A percentile compares a stretch with the other conserved stretches of the same genome.
Conservation (phyloP, 352 stramenopile species). For the Phytophthora pinifolia region DNA sequence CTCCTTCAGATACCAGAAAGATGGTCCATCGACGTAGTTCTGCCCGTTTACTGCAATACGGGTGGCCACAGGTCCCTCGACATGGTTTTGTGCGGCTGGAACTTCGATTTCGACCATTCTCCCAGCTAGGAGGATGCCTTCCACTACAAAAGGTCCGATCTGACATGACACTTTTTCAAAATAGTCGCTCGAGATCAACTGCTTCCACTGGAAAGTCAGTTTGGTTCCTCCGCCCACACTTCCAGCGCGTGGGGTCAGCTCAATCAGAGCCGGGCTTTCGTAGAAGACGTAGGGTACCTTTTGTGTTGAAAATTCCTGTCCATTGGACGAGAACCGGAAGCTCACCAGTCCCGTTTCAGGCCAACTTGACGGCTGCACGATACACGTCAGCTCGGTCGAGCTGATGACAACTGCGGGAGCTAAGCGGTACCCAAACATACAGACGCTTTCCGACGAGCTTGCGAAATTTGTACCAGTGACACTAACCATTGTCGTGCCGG, state of each 20-base stretch:
- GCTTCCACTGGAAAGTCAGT: conserved; percentile 27
- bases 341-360: not conserved
- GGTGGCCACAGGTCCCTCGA: conserved; percentile 12
- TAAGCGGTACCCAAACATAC: conserved; percentile 26
- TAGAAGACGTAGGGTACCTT: conserved; percentile 38
- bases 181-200: conserved; percentile 2
- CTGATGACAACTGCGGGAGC: conserved; percentile 37
- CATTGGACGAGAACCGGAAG: conserved; percentile 41
- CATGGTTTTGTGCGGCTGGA: not conserved
- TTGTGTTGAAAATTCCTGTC: conserved; percentile 32
- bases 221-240: conserved; percentile 30
- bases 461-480: conserved; percentile 35
- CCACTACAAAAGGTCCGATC: conserved; percentile 24
- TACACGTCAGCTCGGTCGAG: conserved; percentile 31
- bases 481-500: conserved; percentile 29
- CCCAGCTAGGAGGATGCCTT: conserved; percentile 2
- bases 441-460: conserved; percentile 24
- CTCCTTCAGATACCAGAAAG: conserved; percentile 45
- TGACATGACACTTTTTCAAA: conserved; percentile 17
- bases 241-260: conserved; percentile 16
- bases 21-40: conserved; percentile 34
- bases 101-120: conserved; percentile 9
- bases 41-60: conserved; percentile 43
- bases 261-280: conserved; percentile 15
- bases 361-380: conserved; percentile 30